A percentile compares a stretch with the other conserved stretches of the same genome.
These are phyloP conservation scores for Candida suzukii DNA, from an alignment of 805 yeast genomes.

Conservation along the genomic window DNA sequence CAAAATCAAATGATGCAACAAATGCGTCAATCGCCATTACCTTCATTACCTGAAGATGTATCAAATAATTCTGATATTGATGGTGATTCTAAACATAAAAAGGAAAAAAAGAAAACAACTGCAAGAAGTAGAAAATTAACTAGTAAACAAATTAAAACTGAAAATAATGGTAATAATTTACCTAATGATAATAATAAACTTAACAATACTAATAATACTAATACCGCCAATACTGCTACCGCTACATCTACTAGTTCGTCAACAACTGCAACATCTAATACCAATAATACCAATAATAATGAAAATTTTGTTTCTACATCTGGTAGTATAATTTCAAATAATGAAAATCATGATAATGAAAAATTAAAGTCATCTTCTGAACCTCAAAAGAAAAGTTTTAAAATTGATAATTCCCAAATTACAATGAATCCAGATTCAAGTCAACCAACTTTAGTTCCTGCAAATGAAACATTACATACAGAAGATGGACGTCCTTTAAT, in stretches of 20 bases:
- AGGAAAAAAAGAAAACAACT: neutral
- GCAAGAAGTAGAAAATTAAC: neutral
- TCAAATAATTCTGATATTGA: neutral
- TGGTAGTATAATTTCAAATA: neutral
- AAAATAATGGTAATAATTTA: neutral
- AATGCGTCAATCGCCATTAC: neutral
- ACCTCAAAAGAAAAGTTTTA: neutral
- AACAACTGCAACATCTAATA: no score
- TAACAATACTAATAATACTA: no score
- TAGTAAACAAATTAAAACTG: neutral
- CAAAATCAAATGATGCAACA: neutral
- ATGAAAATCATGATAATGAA: neutral
- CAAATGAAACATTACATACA: constrained; percentile 37
- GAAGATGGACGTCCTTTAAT: constrained; percentile 65
- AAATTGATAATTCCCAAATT: neutral
- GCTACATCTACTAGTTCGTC: no score
- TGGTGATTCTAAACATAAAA: neutral
- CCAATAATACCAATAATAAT: no score
- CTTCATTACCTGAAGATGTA: neutral
- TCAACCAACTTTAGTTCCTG: constrained; percentile 28
- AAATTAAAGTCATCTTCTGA: neutral
- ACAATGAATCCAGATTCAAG: neutral
- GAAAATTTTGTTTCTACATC: no score
- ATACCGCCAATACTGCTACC: no score
- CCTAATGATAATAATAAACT: no score